Evolutionary conservation across 164 flowering plant species (phyloP), one percentile per base, ranked within the genome.

Genomic region (Berberis thunbergii): DNA sequence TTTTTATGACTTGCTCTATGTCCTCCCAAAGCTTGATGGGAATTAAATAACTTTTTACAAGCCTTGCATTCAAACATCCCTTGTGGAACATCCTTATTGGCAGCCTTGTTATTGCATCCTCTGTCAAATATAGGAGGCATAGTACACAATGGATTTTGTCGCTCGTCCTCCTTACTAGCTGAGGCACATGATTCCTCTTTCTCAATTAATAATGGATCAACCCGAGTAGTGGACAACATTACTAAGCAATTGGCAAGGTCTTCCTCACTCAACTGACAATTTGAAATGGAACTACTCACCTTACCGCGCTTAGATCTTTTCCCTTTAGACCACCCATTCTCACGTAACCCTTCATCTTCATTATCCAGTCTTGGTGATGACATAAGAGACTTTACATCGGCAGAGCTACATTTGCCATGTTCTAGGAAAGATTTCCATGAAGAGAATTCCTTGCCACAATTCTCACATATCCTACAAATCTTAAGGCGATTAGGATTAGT

Each of bases 1-100:
- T 94, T 91, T 76, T 94, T 94, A 79, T 94, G 98, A 69, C 96
- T 94, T 0, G 98, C 97, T 57, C 97, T 78, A 55, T 94, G 98
- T 1, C 97, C 97, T 0, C 97, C 98, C 49, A 94, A 71, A 5
- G 98, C 97, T 69, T 93, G 98, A 74, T 90, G 97, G 1, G 98
- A 93, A 70, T 73, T 88, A 80, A 91, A 94, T 26, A 83, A 86
- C 70, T 87, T 94, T 73, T 84, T 84, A 72, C 97, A 90, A 3
- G 93, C 91, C 66, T 87, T 88, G 73, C 97, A 94, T 56, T 95
- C 97, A 59, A 91, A 91, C 75, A 88, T 2, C 2, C 96, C 95
- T 62, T 73, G 78, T 0, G 79, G 73, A 1, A 67, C 80, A 4
- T 79, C 81, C 49, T 82, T 81, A 26, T 26, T 26, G 26, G 26